Base-by-base conservation (phyloP, 1,284 basidiomycete species). In the Coniophora puteana region DNA sequence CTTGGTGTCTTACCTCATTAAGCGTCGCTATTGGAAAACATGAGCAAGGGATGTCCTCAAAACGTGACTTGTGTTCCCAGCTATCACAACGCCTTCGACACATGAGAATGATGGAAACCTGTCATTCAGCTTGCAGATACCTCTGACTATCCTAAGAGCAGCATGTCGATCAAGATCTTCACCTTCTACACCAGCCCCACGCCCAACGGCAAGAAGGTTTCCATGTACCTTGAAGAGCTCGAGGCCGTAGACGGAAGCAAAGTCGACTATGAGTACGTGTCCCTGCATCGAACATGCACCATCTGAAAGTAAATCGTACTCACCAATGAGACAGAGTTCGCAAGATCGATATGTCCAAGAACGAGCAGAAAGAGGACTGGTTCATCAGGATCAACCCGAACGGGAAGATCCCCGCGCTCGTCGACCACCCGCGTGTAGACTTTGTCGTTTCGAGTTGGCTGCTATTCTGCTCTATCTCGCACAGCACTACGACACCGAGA, bases 171-270 rank as follows among this genome's bases (percentile, higher is more conserved):
- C 22, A 74, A 55, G 14, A 68, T 72, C 8, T 66, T 89, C 51
- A 48, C 80, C 40, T 67, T 90, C 26, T 89, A 85, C 65, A 82
- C 79, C 8, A 66, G 57, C 3, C 46, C 59, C 14, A 88, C 85
- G 0, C 84, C 87, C 13, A 89, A 87, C 47, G 83, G 87, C n/a
- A 57, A 70, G 56, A 80, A 80, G 54, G 69, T 66, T 13, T 72
- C 76, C 8, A 66, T 81, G 51, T 61, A 76, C 32, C 74, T 88
- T 29, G 86, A 88, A 54, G 87, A 89, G 55, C 70, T 89, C 49
- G 80, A 77, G 51, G 71, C 68, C 12, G 64, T 69, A 21, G 82
- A 88, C 52, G 67, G 61, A 23, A 29, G 27, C 23, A 32, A 26
- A 36, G 57, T 88, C 33, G 66, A 76, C 4, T 89, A 86, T 59